Evolutionary conservation across 169 alveolate species (phyloP).

Genomic region (Eimeria tenella): DNA sequence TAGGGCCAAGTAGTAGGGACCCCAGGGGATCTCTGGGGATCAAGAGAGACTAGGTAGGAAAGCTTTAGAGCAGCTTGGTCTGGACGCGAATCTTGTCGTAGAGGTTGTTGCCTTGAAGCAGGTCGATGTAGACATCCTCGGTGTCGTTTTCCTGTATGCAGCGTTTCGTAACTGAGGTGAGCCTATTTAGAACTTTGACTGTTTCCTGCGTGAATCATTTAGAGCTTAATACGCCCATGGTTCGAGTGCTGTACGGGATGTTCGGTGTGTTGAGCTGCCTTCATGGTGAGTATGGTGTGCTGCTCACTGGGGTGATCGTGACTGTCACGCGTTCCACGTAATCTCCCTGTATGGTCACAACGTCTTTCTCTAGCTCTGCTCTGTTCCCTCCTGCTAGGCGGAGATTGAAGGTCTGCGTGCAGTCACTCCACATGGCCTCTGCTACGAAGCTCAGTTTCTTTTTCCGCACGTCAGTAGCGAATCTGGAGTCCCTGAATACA

Average conservation of each 20-base stretch:
- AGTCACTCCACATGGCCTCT: no score
- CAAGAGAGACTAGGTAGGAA: no score
- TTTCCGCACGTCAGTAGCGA: no score
- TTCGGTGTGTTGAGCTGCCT: no score
- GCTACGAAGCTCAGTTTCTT: no score
- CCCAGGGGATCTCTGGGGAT: background rate
- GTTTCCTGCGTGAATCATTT: no score
- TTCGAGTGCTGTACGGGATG: no score
- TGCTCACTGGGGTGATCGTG: conserved; percentile 42
- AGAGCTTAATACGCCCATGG: no score
- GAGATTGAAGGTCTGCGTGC: conserved; percentile 36
- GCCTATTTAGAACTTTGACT: no score
- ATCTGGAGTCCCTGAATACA: no score
- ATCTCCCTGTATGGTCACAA: conserved; percentile 35
- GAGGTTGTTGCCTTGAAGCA: conserved; percentile 21
- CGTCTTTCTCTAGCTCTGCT: conserved; percentile 36
- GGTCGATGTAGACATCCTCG: conserved; percentile 46
- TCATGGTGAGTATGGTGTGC: background rate
- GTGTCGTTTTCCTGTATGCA: conserved; percentile 23
- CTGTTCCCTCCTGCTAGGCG: conserved; percentile 17
- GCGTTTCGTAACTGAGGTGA: no score
- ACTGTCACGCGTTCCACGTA: conserved; percentile 55
- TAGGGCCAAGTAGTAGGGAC: background rate
- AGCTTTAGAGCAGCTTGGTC: background rate
- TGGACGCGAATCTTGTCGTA: conserved; percentile 62